These are phyloP conservation scores for Boletus insuetus DNA, from an alignment of 768 basidiomycete genomes.

Conservation along the genomic window DNA sequence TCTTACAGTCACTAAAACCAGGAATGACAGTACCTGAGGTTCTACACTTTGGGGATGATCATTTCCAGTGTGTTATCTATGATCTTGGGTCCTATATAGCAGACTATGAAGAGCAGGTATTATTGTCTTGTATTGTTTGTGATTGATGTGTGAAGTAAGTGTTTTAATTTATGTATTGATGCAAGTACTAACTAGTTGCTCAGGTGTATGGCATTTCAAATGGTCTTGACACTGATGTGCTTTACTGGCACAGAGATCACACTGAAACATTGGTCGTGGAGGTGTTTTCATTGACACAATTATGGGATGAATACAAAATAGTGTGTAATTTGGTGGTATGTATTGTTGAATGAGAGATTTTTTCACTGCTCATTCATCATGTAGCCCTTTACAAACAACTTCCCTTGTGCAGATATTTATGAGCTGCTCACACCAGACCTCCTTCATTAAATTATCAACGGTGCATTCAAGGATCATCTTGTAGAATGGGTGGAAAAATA, in stretches of 20 bases:
- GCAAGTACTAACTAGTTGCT: background rate
- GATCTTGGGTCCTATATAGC: conserved; percentile 1
- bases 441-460: conserved; percentile 4
- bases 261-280: too few relatives aligned
- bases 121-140: background rate
- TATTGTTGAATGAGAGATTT: background rate
- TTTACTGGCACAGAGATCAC: too few relatives aligned
- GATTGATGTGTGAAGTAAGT: background rate
- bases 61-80: conserved; percentile 15
- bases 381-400: conserved; percentile 33
- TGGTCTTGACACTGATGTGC: background rate
- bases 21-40: conserved; percentile 29
- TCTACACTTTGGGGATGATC: conserved; percentile 21
- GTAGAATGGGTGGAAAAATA: conserved; percentile 1
- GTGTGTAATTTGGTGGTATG: background rate
- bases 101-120: background rate
- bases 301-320: too few relatives aligned
- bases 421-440: conserved; percentile 11
- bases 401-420: conserved; percentile 34
- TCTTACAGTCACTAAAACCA: conserved; percentile 8
- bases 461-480: conserved; percentile 1
- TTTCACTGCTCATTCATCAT: too few relatives aligned
- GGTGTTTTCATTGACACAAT: too few relatives aligned
- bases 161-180: too few relatives aligned
- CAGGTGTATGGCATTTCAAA: too few relatives aligned